Percentiles rank a stretch among this genome's conserved stretches.
These are phyloP conservation scores for Trifolium fragiferum DNA, from an alignment of 306 rosid species.

Conservation along the genomic window DNA sequence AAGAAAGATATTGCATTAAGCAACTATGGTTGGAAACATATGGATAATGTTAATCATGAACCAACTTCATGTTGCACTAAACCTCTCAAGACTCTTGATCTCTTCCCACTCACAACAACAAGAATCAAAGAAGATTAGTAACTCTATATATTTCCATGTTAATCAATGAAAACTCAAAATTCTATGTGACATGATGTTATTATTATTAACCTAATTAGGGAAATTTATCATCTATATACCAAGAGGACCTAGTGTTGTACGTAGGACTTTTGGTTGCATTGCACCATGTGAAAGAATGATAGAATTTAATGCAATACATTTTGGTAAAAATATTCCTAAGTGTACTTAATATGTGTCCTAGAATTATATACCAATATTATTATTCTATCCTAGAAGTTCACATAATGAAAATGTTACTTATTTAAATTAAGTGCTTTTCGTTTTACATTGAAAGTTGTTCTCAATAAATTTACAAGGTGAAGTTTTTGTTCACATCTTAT, in stretches of 20 bases:
- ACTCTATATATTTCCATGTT: neutral
- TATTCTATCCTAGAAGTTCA: constrained; percentile 37
- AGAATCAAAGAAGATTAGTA: constrained; percentile 62
- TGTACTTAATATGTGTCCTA: constrained; percentile 15
- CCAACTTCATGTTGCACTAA: constrained; percentile 47
- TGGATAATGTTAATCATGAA: constrained; percentile 45
- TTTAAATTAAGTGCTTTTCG: neutral
- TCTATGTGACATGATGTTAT: constrained; percentile 15
- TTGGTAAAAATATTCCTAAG: constrained; percentile 30
- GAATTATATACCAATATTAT: constrained; percentile 29
- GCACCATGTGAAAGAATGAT: constrained; percentile 35
- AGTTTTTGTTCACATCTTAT: too few species aligned
- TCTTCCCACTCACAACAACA: constrained; percentile 74
- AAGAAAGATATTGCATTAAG: constrained; percentile 43
- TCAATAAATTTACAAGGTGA: too few species aligned
- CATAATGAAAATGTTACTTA: constrained; percentile 19
- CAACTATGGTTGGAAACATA: constrained; percentile 53
- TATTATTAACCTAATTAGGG: neutral
- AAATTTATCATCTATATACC: constrained; percentile 12
- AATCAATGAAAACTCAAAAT: constrained; percentile 17
- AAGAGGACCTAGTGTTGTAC: constrained; percentile 40
- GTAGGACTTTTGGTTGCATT: constrained; percentile 42
- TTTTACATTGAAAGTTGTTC: too few species aligned
- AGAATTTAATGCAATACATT: constrained; percentile 22
- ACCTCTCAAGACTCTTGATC: constrained; percentile 81